Percentiles rank a stretch among this genome's conserved stretches.
These are phyloP conservation scores for Ehretia macrophylla DNA, from an alignment of 257 asterid genomes.

Conservation along the genomic window DNA sequence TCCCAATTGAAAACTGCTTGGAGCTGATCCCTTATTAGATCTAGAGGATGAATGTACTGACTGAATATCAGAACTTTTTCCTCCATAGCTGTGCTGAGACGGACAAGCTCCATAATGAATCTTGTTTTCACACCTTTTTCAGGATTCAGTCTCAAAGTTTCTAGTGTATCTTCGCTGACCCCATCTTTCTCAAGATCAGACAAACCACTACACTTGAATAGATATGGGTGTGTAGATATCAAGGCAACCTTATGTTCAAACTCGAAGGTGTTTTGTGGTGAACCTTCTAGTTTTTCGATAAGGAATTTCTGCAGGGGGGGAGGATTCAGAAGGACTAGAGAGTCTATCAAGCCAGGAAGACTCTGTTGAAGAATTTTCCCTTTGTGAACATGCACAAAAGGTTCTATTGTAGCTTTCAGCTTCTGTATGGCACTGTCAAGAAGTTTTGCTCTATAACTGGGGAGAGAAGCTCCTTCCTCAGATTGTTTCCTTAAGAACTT, in stretches of 20 bases:
- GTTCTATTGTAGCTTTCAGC: constrained; percentile 38
- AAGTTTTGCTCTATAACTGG: constrained; percentile 9
- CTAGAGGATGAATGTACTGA: constrained; percentile 36
- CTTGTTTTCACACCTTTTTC: constrained; percentile 44
- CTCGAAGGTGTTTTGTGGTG: constrained; percentile 10
- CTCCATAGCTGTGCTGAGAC: constrained; percentile 24
- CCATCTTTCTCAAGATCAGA: constrained; percentile 13
- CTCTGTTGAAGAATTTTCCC: constrained; percentile 47
- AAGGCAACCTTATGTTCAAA: constrained; percentile 36
- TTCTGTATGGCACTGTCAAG: constrained; percentile 24
- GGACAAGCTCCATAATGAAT: constrained; percentile 43
- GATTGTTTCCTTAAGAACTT: background rate
- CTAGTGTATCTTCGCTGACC: constrained; percentile 17
- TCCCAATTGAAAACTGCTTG: constrained; percentile 28
- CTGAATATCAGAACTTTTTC: constrained; percentile 54
- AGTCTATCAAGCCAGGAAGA: constrained; percentile 55
- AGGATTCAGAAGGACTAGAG: constrained; percentile 45
- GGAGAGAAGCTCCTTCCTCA: background rate
- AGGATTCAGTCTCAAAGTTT: constrained; percentile 29
- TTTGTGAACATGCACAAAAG: constrained; percentile 57
- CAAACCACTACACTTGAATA: constrained; percentile 13
- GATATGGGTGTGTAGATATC: constrained; percentile 48
- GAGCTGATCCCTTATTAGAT: constrained; percentile 33
- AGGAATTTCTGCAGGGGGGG: constrained; percentile 34
- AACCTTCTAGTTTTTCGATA: constrained; percentile 26